These are phyloP conservation scores for Venturia nashicola DNA, from an alignment of 2,329 filamentous ascomycete species.

Conservation along the genomic window DNA sequence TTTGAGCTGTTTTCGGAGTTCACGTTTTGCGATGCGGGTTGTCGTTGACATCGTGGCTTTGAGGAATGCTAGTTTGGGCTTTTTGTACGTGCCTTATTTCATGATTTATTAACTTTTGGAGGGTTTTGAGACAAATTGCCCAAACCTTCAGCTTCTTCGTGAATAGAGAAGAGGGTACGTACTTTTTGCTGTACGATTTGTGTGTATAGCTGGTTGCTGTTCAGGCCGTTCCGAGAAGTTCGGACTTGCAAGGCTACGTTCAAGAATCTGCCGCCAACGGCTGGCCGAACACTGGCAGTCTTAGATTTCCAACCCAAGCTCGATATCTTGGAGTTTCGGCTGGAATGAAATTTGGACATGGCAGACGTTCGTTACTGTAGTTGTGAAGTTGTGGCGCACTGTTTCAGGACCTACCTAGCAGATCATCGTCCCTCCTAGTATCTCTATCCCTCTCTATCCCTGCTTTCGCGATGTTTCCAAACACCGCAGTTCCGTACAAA, in stretches of 20 bases:
- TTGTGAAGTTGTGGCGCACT: too few relatives aligned
- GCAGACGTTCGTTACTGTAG: neutral
- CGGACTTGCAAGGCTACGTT: neutral
- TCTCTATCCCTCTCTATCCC: neutral
- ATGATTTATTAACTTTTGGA: too few relatives aligned
- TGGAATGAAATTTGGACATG: neutral
- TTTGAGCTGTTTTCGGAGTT: slow-evolving; percentile 61
- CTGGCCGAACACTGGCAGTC: too few relatives aligned
- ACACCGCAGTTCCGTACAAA: neutral
- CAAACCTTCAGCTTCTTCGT: too few relatives aligned
- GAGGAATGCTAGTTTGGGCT: neutral
- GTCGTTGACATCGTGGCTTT: slow-evolving; percentile 34
- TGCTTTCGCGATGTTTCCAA: neutral
- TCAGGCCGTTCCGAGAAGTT: neutral
- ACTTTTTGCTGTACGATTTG: too few relatives aligned
- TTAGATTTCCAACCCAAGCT: neutral
- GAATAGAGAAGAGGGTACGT: too few relatives aligned
- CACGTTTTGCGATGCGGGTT: slow-evolving; percentile 59
- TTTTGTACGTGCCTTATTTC: neutral
- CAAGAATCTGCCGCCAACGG: neutral
- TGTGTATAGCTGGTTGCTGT: too few relatives aligned
- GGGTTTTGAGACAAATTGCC: too few relatives aligned
- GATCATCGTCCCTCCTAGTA: neutral
- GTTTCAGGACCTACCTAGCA: neutral
- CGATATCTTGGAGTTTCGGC: neutral